phyloP scores from a whole-genome alignment of 768 basidiomycete genomes.

The Termitomyces sp. region DNA sequence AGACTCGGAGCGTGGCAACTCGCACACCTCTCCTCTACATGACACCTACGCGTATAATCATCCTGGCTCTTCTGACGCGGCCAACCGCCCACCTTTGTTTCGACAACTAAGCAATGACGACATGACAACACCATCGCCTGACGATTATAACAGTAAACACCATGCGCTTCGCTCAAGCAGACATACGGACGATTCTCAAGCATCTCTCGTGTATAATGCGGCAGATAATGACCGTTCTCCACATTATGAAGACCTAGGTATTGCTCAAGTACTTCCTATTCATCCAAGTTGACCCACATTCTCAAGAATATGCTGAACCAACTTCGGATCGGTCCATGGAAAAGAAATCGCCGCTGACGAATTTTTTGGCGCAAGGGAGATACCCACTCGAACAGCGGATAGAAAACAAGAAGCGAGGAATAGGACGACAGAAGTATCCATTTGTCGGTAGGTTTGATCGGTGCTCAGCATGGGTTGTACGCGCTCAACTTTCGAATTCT shows the following conservation, averaged over 20 bases:
- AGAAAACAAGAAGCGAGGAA: conserved; percentile 80
- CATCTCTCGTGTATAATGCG: conserved; percentile 42
- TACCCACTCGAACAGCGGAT: conserved; percentile 77
- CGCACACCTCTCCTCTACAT: background rate
- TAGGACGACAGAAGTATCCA: conserved; percentile 78
- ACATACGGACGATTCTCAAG: conserved; percentile 22
- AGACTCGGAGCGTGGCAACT: background rate
- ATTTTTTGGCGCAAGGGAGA: conserved; percentile 38
- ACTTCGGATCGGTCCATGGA: conserved; percentile 24
- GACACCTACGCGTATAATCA: background rate
- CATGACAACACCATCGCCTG: background rate
- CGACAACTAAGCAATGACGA: conserved; percentile 6
- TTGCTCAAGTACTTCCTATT: conserved; percentile 4
- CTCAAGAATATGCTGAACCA: conserved; percentile 64
- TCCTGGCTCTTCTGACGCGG: conserved; percentile 2
- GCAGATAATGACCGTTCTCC: conserved; percentile 32
- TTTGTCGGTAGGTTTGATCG: conserved; percentile 50
- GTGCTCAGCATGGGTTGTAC: background rate
- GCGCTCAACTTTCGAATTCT: conserved; percentile 9
- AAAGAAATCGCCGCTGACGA: conserved; percentile 34
- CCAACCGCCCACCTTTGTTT: conserved; percentile 5
- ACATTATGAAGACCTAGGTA: conserved; percentile 52
- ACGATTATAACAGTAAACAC: background rate
- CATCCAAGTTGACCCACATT: background rate
- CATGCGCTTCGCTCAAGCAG: conserved; percentile 3